phyloP scores from a whole-genome alignment of 352 stramenopile species.

The Hyaloperonospora brassicae region DNA sequence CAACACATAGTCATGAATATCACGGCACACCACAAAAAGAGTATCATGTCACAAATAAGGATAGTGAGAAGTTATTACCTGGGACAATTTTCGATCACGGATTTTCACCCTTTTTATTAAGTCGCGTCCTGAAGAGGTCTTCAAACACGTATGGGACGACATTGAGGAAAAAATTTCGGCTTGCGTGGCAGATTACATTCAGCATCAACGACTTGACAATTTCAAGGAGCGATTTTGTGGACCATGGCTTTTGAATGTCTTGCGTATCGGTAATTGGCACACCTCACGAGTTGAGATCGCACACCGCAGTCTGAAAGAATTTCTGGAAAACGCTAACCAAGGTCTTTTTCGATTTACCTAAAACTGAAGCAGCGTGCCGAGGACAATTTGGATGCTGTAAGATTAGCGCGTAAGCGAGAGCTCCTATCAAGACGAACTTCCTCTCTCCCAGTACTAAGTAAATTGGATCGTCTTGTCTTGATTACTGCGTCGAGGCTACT shows the following conservation, averaged over 20 bases:
- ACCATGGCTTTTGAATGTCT: neutral
- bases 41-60: neutral
- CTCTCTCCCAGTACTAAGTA: no score
- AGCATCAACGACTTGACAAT: neutral
- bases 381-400: no score
- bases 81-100: neutral
- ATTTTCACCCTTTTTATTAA: neutral
- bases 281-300: neutral
- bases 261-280: neutral
- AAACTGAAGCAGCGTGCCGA: no score
- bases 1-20: conserved; percentile 2
- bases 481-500: no score
- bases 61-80: neutral
- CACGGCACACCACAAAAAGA: neutral
- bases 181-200: neutral
- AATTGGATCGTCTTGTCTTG: no score
- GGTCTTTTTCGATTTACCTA: neutral
- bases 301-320: neutral
- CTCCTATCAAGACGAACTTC: no score
- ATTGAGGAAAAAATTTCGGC: neutral
- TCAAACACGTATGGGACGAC: neutral
- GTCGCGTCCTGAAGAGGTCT: neutral
- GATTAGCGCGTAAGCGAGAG: no score
- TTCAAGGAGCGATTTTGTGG: neutral
- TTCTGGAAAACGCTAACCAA: neutral